Evolutionary conservation across 2,329 filamentous ascomycete genomes (phyloP), one percentile per base, ranked within the genome.

Genomic region (Lachnum nothofagi): DNA sequence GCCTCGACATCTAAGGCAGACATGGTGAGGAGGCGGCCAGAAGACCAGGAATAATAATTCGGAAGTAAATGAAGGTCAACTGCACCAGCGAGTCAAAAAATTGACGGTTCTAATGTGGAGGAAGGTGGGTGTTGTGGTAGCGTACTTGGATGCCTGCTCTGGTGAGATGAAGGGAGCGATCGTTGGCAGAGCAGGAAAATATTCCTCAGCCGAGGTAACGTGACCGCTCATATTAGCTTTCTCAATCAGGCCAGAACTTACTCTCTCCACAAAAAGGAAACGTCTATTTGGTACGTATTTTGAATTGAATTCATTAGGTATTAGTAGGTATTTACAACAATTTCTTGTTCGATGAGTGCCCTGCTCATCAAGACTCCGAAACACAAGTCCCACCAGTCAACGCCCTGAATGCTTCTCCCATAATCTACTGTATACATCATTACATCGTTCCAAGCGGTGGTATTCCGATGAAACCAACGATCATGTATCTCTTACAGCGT

Each of bases 1-100:
- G 89, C 88, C 76, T 96, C 91, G 62, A 96, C 88, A 66, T 95
- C 89, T 60, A 85, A 73, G 68, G 77, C 77, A 66, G 82, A 82
- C 82, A 85, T 85, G 60, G 60, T 73, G 69, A 62, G 16, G 2
- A 23, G 16, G 12, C 7, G 8, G 24, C 8, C 14, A 5, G 37
- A 14, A 6, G 19, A 37, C 34, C 10, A 19, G 5, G 9, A 10
- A 37, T 19, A 12, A 37, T 3, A 6, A 10, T 16, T 37, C 34
- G 34, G 5, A 37, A 17, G 16, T 14, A 20, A 25, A 37, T 4
- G 0, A 14, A 37, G 4, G 22, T 31, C 22, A 27, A 45, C 22
- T 45, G 27, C 24, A 22, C 12, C 19, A 38, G 23, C 14, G 27
- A 12, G 43, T 39, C 34, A 37, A 20, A 35, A n/a, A 5, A 16